Conservation (phyloP, 768 basidiomycete genomes). For the Podaxis sp. region DNA sequence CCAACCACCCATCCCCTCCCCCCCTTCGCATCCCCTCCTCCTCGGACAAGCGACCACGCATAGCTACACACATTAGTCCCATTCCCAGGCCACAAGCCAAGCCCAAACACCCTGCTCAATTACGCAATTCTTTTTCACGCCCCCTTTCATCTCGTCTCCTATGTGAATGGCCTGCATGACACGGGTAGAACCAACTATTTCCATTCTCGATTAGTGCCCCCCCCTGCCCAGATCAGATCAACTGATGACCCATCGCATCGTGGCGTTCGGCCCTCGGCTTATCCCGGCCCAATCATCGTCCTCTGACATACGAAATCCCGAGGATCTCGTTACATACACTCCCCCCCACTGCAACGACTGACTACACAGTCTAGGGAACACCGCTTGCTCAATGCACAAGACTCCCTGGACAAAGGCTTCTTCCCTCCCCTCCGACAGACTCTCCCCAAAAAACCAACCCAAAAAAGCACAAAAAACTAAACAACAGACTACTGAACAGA, state of each 20-base stretch:
- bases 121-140: not conserved
- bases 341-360: not conserved
- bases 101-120: not conserved
- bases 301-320: not conserved
- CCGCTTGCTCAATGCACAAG: slow-evolving; percentile 23
- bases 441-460: slow-evolving; percentile 27
- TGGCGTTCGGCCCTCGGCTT: not conserved
- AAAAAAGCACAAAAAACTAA: slow-evolving; percentile 22
- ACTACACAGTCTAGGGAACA: no score
- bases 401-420: slow-evolving; percentile 40
- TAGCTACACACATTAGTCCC: not conserved
- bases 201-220: not conserved
- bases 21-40: not conserved
- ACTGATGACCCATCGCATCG: slow-evolving; percentile 8
- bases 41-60: not conserved
- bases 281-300: not conserved
- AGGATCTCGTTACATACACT: not conserved
- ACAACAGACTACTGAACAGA: slow-evolving; percentile 16
- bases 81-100: not conserved
- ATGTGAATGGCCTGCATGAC: not conserved
- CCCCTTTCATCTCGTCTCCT: not conserved
- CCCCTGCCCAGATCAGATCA: not conserved
- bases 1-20: no score
- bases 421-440: slow-evolving; percentile 52
- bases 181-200: not conserved